phyloP scores from a whole-genome alignment of 1,284 basidiomycete genomes.

The Papiliotrema laurentii region DNA sequence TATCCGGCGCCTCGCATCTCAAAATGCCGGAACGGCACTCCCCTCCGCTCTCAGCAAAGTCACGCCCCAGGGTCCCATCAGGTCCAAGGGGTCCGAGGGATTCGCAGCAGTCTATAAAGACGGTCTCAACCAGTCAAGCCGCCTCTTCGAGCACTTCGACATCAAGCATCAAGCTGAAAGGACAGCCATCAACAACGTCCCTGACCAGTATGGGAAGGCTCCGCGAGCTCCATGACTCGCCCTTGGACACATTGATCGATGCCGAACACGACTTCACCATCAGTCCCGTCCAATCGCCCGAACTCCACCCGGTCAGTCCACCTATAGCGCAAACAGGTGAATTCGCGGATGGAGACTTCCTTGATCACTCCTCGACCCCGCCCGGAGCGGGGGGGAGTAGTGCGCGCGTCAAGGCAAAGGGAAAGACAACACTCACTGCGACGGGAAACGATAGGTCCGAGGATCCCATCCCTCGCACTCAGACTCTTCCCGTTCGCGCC shows the following conservation, averaged over 20 bases:
- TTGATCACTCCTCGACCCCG: neutral
- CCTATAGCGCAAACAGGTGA: no score
- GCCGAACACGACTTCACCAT: slow-evolving; percentile 18
- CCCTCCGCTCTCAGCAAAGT: slow-evolving; percentile 1
- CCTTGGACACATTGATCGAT: slow-evolving; percentile 19
- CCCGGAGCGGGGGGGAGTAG: neutral
- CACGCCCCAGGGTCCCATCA: slow-evolving; percentile 18
- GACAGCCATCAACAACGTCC: no score
- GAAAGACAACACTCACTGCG: neutral
- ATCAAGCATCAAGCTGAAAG: neutral
- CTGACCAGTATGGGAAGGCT: slow-evolving; percentile 5
- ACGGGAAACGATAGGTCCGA: neutral
- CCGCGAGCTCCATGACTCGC: slow-evolving; percentile 4
- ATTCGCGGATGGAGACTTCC: no score
- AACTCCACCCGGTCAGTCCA: neutral
- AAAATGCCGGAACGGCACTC: slow-evolving; percentile 1
- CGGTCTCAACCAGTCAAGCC: neutral
- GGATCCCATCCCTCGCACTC: neutral
- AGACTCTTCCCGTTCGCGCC: neutral
- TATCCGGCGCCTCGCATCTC: neutral
- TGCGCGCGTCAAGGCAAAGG: neutral
- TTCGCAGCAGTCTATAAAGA: slow-evolving; percentile 10
- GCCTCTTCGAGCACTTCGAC: neutral
- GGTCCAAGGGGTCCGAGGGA: slow-evolving; percentile 21
- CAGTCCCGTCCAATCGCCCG: slow-evolving; percentile 23